Base-by-base conservation (phyloP, 1,284 basidiomycete species). In the Austropuccinia psidii region DNA sequence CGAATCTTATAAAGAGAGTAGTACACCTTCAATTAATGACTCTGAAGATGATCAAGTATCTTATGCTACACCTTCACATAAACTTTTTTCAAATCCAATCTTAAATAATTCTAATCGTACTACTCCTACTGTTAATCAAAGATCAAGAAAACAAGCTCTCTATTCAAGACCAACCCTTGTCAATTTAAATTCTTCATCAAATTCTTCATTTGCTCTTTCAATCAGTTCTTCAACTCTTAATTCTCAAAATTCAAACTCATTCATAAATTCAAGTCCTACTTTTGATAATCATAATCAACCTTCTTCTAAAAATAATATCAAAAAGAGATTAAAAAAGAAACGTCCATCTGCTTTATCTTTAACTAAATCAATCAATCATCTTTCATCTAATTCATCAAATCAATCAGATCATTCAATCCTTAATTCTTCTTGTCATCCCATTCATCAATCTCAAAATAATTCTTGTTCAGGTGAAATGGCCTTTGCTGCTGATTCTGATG, bases 401-500 rank as follows among this genome's bases (percentile, higher is more conserved):
- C 19, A 2, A 3, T 21, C n/a, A 15, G 61, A 64, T 31, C 29
- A 21, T n/a, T 49, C 61, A 6, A 43, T 24, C 19, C 13, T 61
- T 13, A 7, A 31, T n/a, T 41, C n/a, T 19, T 70, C 68, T 27
- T 27, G 17, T n/a, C 33, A 35, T 60, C n/a, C 37, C n/a, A 27
- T 2, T 13, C 39, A n/a, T 9, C 24, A 45, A 21, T 19, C 49
- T 45, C 60, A 65, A 31, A 21, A 29, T 27, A n/a, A n/a, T n/a
- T n/a, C n/a, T n/a, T n/a, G n/a, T n/a, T 47, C 47, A 7, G 70
- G 61, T 29, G 27, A 65, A n/a, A 47, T 73, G 15, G 70, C 70
- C 13, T 73, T 73, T 27, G 70, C 70, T 33, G 70, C 37, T 21
- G 70, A 73, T n/a, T 73, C 70, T 29, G 70, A 65, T 21, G 70